Evolutionary conservation across 495 filamentous ascomycete species (phyloP), one percentile per base, ranked within the genome.

Genomic region (Cenococcum geophilum): DNA sequence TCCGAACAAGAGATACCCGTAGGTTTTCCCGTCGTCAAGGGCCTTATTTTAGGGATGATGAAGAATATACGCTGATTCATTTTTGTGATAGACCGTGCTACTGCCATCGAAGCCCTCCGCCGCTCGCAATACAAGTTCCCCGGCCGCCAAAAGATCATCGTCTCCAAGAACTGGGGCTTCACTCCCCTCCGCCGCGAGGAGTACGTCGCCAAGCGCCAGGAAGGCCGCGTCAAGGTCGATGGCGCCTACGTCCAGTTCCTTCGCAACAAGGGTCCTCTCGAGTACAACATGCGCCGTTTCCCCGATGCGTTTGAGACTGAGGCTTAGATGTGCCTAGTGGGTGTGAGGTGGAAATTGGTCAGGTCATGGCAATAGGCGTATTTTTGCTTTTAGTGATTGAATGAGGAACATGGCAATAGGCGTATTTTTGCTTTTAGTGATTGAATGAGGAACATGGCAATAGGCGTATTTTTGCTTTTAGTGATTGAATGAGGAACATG

Each of bases 41-140:
- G 16, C 80, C 83, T 87, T 77, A 75, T 22, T 4, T 20, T 8
- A 1, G 43, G 42, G 18, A 71, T 80, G 65, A 79, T 72, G 48
- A 65, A 8, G 1, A 1, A 0, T 57, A 1, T 32, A 50, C 4
- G 27, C 71, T 86, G n/a, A 49, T 49, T 9, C 14, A 49, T 20
- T 49, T 49, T 3, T 6, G 27, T 6, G 27, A 32, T 18, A 49
- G 82, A 95, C 84, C 89, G 89, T 67, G 87, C 87, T 62, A 84
- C 85, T 71, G 93, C 93, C 78, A 91, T 98, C 76, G 93, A 98
- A 85, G 93, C 93, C 77, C 87, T 98, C 76, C 89, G 93, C 76
- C 89, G 93, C 75, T 92, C 89, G 64, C 93, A 96, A 85, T 98
- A 98, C 87, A 98, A 98, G 88, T 98, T 98, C 88, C 93, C 93